Conservation (phyloP, 345 rosid species). For the Euphorbia pulcherrima region DNA sequence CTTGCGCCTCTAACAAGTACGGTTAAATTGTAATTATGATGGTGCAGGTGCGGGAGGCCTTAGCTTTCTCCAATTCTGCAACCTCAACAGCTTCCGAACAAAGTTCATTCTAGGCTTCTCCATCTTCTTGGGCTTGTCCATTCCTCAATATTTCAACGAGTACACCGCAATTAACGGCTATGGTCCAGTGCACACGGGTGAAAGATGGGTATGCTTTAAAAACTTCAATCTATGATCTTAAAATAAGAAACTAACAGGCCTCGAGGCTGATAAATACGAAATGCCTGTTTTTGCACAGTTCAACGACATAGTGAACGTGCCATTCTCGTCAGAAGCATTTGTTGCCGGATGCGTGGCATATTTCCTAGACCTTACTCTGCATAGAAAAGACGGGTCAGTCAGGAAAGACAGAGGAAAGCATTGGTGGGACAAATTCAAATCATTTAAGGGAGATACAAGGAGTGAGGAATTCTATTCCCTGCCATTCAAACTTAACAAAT, state of each 20-base stretch:
- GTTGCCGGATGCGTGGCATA: conserved; percentile 76
- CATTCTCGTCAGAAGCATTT: conserved; percentile 83
- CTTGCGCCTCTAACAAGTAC: too few species aligned
- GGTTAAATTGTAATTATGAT: background rate
- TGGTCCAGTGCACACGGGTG: conserved; percentile 78
- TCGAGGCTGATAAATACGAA: conserved; percentile 2
- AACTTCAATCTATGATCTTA: background rate
- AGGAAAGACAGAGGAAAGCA: conserved; percentile 91
- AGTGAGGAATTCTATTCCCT: conserved; percentile 84
- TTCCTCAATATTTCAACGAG: conserved; percentile 91
- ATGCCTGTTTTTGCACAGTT: conserved; percentile 48
- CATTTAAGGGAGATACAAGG: conserved; percentile 63
- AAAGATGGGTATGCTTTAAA: conserved; percentile 70
- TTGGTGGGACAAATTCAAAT: conserved; percentile 89
- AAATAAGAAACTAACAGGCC: background rate
- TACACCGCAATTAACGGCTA: conserved; percentile 74
- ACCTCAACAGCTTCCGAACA: conserved; percentile 81
- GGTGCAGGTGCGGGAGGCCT: conserved; percentile 80
- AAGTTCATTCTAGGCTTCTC: conserved; percentile 82
- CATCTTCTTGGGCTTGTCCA: conserved; percentile 77
- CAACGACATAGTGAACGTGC: conserved; percentile 85
- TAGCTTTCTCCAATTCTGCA: conserved; percentile 84
- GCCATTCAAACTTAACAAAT: conserved; percentile 85
- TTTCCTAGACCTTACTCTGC: conserved; percentile 75
- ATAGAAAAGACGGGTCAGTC: conserved; percentile 40